Percentiles rank a stretch among this genome's conserved stretches.
Evolutionary conservation across 352 stramenopile species (phyloP).

Genomic region (Phytopythium vexans): DNA sequence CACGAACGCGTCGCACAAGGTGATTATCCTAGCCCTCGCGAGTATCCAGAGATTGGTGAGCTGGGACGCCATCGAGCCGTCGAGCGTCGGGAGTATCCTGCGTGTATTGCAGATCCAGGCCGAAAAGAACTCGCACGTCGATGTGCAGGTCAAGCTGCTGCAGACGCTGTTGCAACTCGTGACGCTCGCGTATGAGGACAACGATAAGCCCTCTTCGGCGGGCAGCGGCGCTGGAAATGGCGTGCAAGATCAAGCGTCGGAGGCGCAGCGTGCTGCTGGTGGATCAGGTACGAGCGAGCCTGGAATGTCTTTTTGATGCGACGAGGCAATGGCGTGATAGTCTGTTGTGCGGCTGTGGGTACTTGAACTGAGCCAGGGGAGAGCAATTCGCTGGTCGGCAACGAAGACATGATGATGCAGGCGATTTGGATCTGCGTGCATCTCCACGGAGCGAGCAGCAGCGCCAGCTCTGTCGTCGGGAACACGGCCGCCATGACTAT

Average conservation of each 20-base stretch:
- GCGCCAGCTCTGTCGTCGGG: constrained; percentile 72
- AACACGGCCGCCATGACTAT: constrained; percentile 89
- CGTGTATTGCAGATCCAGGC: constrained; percentile 96
- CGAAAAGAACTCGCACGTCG: constrained; percentile 76
- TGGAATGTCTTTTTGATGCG: no score
- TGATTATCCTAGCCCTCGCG: constrained; percentile 92
- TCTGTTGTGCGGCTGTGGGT: neutral
- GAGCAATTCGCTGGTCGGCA: constrained; percentile 60
- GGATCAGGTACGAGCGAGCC: no score
- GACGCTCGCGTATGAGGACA: constrained; percentile 76
- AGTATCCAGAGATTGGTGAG: constrained; percentile 94
- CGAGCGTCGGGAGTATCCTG: constrained; percentile 94
- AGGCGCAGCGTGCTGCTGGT: no score
- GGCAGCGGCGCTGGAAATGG: constrained; percentile 4
- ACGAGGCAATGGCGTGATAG: neutral
- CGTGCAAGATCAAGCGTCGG: no score
- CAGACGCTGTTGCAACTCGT: constrained; percentile 88
- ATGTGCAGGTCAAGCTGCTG: constrained; percentile 88
- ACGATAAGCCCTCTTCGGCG: constrained; percentile 10
- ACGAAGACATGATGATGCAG: constrained; percentile 85
- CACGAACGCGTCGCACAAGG: constrained; percentile 92
- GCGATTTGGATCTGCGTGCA: constrained; percentile 88
- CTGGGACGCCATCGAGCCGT: constrained; percentile 93
- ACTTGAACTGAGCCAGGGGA: constrained; percentile 1
- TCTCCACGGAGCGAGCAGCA: constrained; percentile 67